Conservation (phyloP, 1,139 yeast genomes). For the Protomyces gravidus region DNA sequence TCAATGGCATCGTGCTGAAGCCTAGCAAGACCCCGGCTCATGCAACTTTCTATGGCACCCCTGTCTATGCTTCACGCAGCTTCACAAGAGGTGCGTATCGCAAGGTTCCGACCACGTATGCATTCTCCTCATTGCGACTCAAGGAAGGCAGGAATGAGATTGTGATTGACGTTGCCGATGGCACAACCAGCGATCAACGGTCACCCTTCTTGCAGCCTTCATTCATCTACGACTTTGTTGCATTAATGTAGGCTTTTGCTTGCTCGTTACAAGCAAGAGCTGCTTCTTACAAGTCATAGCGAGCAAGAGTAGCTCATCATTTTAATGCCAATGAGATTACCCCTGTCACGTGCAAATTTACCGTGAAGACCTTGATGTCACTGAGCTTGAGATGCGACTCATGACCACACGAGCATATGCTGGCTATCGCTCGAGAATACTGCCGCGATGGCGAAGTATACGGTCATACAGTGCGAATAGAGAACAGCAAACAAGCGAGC, state of each 20-base stretch:
- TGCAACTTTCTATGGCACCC: background rate
- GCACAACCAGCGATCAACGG: no score
- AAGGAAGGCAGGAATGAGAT: background rate
- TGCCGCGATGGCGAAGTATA: no score
- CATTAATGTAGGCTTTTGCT: background rate
- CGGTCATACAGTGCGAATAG: no score
- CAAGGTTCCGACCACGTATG: background rate
- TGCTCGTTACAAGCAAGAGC: no score
- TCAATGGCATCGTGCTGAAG: background rate
- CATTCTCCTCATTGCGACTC: background rate
- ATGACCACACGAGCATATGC: background rate
- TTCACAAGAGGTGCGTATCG: background rate
- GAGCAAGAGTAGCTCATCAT: no score
- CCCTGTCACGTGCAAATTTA: no score
- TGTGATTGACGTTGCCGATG: background rate
- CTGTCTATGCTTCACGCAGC: background rate
- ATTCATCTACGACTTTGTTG: background rate
- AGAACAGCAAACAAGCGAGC: background rate
- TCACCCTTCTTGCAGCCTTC: background rate
- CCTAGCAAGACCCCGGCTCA: background rate
- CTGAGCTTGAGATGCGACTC: background rate
- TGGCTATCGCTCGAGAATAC: background rate
- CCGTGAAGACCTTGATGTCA: no score
- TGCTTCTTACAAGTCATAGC: no score
- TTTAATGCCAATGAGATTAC: no score